Evolutionary conservation across 106 monocot genomes (phyloP), one percentile per base, ranked within the genome.

Genomic region (Allium fistulosum): DNA sequence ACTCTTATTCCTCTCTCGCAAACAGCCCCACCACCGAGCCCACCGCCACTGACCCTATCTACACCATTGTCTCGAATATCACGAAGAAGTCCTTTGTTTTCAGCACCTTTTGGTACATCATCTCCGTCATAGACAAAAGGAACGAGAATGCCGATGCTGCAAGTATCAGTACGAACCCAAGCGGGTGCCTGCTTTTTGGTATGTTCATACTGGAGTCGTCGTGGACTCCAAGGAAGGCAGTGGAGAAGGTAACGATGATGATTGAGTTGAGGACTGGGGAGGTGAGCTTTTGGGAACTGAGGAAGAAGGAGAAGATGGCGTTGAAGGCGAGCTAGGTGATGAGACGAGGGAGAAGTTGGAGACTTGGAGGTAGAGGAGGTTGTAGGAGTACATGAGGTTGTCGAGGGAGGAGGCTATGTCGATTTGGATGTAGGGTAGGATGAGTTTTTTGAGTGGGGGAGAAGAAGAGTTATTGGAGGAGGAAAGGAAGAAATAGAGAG

Each of bases 131-230:
- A 28, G 73, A 81, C 17, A 81, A 73, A 68, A 77, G 18, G 22
- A 77, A 65, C 2, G 82, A 65, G 74, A 65, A 82, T 17, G 70
- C 82, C 17, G 82, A 82, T 3, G 82, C 82, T 13, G 61, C 59
- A 12, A 82, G 17, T 11, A 77, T 77, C 66, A 77, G 50, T 6
- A 70, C 17, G 46, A 82, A 82, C 18, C 82, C 77, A 2, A 74
- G 28, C 12, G 69, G 13, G n/a, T 69, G 68, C 66, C 61, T 76
- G 0, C 49, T 67, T 51, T 57, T 22, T 4, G 77, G 17, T 8
- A 53, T 26, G 11, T 11, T 15, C 22, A 1, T 22, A 46, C 60
- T 10, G 62, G 72, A 12, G 28, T 46, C 9, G 6, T 68, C 68
- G 12, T 49, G 53, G 11, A 68, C 14, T 17, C 53, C 68, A 1